Base-by-base conservation (phyloP, 768 basidiomycete species). In the Suillus americanus region DNA sequence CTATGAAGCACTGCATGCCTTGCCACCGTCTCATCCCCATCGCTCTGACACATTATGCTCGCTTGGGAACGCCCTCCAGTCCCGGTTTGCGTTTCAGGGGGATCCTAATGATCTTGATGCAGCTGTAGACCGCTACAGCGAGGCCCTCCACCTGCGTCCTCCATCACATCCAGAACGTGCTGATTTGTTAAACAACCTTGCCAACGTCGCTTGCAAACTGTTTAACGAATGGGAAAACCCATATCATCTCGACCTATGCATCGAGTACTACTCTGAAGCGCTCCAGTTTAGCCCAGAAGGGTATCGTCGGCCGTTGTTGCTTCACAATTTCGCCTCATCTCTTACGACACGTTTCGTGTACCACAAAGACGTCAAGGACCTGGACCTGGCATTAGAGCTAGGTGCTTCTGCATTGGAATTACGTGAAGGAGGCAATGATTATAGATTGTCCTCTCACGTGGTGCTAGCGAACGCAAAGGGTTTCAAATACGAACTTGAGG, bases 201-300 rank as follows among this genome's bases (percentile, higher is more conserved):
- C 65, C 23, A 62, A 54, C 38, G 23, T 55, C 73, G 69, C 41
- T 70, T 70, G 40, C 54, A 65, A 43, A 54, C 72, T 76, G 30
- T 78, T 76, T 48, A 66, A 68, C 28, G 67, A 68, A 60, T 43
- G 62, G 40, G 56, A 60, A 10, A 66, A 74, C 57, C 66, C 70
- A 4, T 67, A 68, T 23, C 68, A 74, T 67, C 71, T 78, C 51
- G 66, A 69, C 30, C 64, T 57, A 10, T 69, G 70, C 28, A 74
- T 77, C 1, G 64, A 71, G 38, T 62, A 68, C 54, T 69, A 75
- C 56, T 68, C 68, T 4, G 71, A 76, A 61, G 75, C 73, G 16
- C 68, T 77, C 12, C 33, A 61, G 3, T 64, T 62, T 53, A 65
- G 63, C 18, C 69, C 72, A 16, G 53, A 54, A 33, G 33, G 53